Percentiles rank a stretch among this genome's conserved stretches.
Conservation (phyloP, 495 filamentous ascomycete species). For the Xylaria nigripes region DNA sequence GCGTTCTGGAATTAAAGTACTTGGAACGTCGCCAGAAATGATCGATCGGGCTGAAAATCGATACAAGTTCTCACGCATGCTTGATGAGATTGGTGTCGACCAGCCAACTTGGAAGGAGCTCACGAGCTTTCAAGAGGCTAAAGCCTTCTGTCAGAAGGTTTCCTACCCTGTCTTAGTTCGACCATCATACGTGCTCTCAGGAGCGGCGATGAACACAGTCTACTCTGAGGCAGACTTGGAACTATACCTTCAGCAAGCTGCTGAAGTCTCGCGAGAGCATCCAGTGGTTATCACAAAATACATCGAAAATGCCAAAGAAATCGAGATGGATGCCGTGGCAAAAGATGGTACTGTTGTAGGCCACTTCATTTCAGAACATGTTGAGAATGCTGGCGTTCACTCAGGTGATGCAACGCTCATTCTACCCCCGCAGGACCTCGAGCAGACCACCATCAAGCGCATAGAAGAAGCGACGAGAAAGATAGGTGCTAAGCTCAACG, state of each 20-base stretch:
- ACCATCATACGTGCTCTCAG: conserved; percentile 91
- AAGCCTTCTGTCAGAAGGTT: conserved; percentile 73
- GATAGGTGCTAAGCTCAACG: conserved; percentile 89
- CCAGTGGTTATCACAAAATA: conserved; percentile 98
- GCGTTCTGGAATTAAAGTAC: conserved; percentile 80
- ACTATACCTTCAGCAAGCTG: conserved; percentile 79
- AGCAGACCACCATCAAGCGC: conserved; percentile 74
- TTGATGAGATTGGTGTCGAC: conserved; percentile 92
- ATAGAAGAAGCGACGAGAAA: conserved; percentile 94
- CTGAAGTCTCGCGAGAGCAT: conserved; percentile 88
- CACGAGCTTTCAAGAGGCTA: conserved; percentile 79
- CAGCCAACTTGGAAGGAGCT: conserved; percentile 98
- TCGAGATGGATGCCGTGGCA: conserved; percentile 94
- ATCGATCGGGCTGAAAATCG: conserved; percentile 96
- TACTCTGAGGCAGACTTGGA: conserved; percentile 80
- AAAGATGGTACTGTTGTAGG: conserved; percentile 77
- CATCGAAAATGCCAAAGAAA: conserved; percentile 94
- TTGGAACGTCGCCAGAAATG: conserved; percentile 97
- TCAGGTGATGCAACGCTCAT: conserved; percentile 94
- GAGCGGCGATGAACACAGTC: conserved; percentile 96
- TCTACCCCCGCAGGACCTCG: conserved; percentile 88
- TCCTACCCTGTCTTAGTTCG: conserved; percentile 90
- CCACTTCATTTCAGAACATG: conserved; percentile 92
- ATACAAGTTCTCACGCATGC: conserved; percentile 96
- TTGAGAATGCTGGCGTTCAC: conserved; percentile 94